Evolutionary conservation across 805 yeast species (phyloP), one percentile per base, ranked within the genome.

Genomic region (Candida ovalis): DNA sequence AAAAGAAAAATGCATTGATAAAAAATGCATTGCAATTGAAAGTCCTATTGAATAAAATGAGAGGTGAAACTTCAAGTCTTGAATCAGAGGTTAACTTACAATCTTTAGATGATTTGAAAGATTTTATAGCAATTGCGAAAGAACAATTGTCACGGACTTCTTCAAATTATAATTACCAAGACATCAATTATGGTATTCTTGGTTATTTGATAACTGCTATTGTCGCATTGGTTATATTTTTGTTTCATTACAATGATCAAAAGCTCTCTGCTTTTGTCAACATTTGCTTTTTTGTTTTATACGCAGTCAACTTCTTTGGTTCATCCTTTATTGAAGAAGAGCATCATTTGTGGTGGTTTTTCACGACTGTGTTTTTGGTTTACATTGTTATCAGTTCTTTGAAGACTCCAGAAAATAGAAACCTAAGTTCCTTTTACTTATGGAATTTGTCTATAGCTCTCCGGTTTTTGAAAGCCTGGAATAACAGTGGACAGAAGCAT

Each of bases 331-430:
- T 94, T 17, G 99, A 94, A 60, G 99, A 94, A 64, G 99, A 94
- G 61, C 96, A 94, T 61, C 97, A 91, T 61, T 65, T 91, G 17
- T 94, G 99, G 99, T 94, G 96, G 88, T 86, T 88, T 82, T 69
- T 77, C 21, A 62, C 77, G 0, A 71, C 78, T 0, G 73, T 76
- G 0, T 58, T 65, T 36, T 19, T 58, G 4, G 44, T 58, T 0
- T 40, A 52, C 9, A 35, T 59, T 32, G 45, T 57, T 3, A 48
- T 51, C 19, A 42, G 54, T 47, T 48, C 61, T 3, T 15, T 53
- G 8, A 49, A 48, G 15, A 30, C 38, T 12, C 35, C 44, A 15
- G 32, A 50, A 22, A 49, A 23, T 22, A 45, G 40, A 17, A 47
- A 17, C 12, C 38, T 22, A 9, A 23, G 54, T 28, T 28, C 53